Evolutionary conservation across 495 filamentous ascomycete species (phyloP).

Genomic region (Corynascus novoguineensis): DNA sequence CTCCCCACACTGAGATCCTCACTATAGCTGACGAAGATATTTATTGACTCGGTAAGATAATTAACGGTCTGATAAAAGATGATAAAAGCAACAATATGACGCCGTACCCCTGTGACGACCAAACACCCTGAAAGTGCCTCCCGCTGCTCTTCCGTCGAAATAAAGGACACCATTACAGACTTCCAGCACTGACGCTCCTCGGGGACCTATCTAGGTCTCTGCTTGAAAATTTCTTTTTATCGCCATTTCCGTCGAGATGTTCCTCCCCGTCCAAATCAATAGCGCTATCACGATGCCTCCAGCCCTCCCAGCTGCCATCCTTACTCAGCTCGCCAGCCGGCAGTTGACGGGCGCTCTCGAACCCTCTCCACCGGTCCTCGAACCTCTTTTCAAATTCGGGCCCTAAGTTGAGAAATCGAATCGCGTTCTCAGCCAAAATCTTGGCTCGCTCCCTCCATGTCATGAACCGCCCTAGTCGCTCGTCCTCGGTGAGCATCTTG

Average conservation of each 20-base stretch:
- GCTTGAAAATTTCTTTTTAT: neutral
- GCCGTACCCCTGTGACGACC: too few species aligned
- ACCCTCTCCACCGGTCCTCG: slow-evolving; percentile 15
- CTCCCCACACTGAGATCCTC: too few species aligned
- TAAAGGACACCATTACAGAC: too few species aligned
- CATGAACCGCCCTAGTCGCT: slow-evolving; percentile 22
- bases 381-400: slow-evolving; percentile 18
- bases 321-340: neutral
- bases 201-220: neutral
- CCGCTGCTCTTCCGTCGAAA: too few species aligned
- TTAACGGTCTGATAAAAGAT: too few species aligned
- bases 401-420: slow-evolving; percentile 23
- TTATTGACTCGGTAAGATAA: too few species aligned
- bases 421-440: slow-evolving; percentile 23
- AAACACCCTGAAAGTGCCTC: too few species aligned
- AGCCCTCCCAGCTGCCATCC: neutral
- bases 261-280: slow-evolving; percentile 2
- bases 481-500: slow-evolving; percentile 23
- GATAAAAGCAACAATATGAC: neutral
- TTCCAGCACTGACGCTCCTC: neutral
- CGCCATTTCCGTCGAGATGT: neutral
- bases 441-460: slow-evolving; percentile 23
- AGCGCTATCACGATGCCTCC: slow-evolving; percentile 10
- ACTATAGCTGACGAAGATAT: too few species aligned
- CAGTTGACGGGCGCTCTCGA: neutral